Evolutionary conservation across 208 protist genomes (phyloP).

Genomic region (Crithidia fasciculata): DNA sequence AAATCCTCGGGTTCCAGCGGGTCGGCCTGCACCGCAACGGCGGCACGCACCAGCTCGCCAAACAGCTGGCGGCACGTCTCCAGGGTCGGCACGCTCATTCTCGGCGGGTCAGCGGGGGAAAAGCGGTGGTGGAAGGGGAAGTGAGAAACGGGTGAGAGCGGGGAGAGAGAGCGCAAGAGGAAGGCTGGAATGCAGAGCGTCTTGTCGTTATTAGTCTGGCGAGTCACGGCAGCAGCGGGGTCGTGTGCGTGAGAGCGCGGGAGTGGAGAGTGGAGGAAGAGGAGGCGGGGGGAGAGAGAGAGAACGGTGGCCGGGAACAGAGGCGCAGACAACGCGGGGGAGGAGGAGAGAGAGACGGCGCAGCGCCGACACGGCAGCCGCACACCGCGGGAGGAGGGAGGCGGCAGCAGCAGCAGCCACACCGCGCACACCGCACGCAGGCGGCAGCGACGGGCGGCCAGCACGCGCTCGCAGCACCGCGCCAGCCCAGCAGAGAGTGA

Average conservation of each 20-base stretch:
- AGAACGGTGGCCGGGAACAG: too few relatives aligned
- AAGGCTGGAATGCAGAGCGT: background rate
- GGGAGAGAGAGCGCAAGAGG: background rate
- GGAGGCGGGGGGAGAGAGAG: background rate
- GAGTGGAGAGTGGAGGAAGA: too few relatives aligned
- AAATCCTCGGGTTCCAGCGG: background rate
- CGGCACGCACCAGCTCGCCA: slow-evolving; percentile 5
- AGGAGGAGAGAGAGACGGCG: too few relatives aligned
- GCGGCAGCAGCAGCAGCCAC: too few relatives aligned
- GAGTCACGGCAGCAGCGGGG: background rate
- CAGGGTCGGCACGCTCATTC: slow-evolving; percentile 11
- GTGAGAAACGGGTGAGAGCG: background rate
- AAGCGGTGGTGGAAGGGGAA: background rate
- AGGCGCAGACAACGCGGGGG: too few relatives aligned
- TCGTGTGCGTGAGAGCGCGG: too few relatives aligned
- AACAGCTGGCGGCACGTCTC: slow-evolving; percentile 19
- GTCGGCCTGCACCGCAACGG: slow-evolving; percentile 1
- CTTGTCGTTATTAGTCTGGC: background rate
- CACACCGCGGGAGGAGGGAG: too few relatives aligned
- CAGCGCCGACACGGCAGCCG: too few relatives aligned
- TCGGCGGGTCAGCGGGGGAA: background rate
- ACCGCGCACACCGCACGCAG: too few relatives aligned
- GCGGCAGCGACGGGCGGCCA: too few relatives aligned
- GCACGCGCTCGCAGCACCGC: too few relatives aligned
- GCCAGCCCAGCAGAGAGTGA: too few relatives aligned